A percentile compares a stretch with the other conserved stretches of the same genome.
Conservation (phyloP, 2,329 filamentous ascomycete genomes). For the Epichloe uncinata region DNA sequence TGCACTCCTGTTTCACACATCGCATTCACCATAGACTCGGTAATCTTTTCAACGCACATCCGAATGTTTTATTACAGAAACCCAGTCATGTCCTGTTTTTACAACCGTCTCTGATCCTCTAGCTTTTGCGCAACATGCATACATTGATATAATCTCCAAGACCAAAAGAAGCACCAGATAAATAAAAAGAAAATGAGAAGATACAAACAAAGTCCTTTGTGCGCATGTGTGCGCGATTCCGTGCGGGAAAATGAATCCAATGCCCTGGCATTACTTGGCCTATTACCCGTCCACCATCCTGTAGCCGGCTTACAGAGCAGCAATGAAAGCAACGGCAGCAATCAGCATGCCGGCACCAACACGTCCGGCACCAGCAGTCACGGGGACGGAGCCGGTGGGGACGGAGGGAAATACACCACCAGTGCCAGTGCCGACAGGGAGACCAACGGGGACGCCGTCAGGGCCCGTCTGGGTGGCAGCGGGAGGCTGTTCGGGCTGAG, state of each 20-base stretch:
- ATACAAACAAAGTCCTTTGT: background rate
- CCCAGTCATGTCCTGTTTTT: slow-evolving; percentile 15
- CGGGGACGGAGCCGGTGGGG: slow-evolving; percentile 20
- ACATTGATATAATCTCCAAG: slow-evolving; percentile 3
- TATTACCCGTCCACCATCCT: background rate
- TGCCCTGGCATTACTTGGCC: too few relatives aligned
- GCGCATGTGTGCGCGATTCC: background rate
- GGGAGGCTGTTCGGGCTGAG: slow-evolving; percentile 8
- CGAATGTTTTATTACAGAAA: slow-evolving; percentile 16
- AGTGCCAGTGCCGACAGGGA: slow-evolving; percentile 19
- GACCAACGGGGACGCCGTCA: background rate
- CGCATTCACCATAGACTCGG: too few relatives aligned
- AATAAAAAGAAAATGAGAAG: background rate
- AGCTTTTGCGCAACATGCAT: slow-evolving; percentile 5
- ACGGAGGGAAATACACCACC: slow-evolving; percentile 20
- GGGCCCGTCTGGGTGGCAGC: slow-evolving; percentile 2
- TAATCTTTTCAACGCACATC: too few relatives aligned
- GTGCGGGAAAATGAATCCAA: background rate
- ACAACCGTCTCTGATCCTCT: background rate
- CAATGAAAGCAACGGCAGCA: slow-evolving; percentile 29
- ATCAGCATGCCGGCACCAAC: slow-evolving; percentile 30
- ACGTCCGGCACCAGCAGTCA: slow-evolving; percentile 26
- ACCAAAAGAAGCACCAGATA: too few relatives aligned
- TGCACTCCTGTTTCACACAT: too few relatives aligned
- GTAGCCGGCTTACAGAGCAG: slow-evolving; percentile 29